phyloP scores from a whole-genome alignment of 2,329 filamentous ascomycete genomes.

The Colletotrichum tropicicola region DNA sequence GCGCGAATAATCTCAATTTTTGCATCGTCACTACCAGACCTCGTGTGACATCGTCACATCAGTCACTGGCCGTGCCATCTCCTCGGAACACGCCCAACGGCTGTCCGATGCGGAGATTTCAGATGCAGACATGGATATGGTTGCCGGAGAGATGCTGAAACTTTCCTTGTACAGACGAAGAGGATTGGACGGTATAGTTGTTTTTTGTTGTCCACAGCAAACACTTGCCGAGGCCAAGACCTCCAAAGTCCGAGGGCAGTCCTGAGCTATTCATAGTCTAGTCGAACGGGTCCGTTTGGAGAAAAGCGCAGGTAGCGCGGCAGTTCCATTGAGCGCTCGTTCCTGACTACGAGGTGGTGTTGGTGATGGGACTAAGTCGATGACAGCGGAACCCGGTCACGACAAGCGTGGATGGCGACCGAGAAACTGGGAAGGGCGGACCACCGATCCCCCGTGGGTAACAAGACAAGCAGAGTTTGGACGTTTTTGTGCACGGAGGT shows the following conservation, averaged over 20 bases:
- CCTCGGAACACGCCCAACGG: neutral
- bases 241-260: neutral
- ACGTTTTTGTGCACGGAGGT: neutral
- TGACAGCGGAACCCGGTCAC: slow-evolving; percentile 25
- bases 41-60: no score
- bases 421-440: slow-evolving; percentile 2
- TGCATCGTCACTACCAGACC: no score
- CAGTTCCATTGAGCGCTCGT: neutral
- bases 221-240: no score
- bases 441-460: neutral
- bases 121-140: no score
- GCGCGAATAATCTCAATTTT: no score
- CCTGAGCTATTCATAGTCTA: slow-evolving; percentile 6
- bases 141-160: neutral
- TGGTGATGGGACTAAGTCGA: neutral
- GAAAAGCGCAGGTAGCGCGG: neutral
- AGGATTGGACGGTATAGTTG: neutral
- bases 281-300: neutral
- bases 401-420: slow-evolving; percentile 3
- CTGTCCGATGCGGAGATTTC: neutral
- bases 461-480: neutral
- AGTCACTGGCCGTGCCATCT: no score
- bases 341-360: neutral
- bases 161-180: neutral
- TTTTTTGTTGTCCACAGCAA: no score